These are phyloP conservation scores for Earliella scabrosa DNA, from an alignment of 1,284 basidiomycete genomes.

Conservation along the genomic window DNA sequence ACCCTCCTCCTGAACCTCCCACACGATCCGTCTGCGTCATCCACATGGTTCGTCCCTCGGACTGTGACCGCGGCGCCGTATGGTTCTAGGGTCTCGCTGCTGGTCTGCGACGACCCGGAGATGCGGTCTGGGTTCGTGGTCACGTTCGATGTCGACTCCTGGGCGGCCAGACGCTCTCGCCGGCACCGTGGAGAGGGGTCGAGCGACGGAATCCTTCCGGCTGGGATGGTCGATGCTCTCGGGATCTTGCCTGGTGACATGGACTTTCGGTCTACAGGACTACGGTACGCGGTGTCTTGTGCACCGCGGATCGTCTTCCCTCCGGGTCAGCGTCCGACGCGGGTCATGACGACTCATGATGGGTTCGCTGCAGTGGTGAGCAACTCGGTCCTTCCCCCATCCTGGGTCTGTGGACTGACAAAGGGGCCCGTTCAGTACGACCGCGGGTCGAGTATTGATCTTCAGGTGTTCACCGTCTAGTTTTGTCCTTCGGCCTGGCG, in stretches of 20 bases:
- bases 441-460: too few species aligned
- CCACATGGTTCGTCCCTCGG: background rate
- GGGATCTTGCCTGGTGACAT: background rate
- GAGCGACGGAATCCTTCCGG: background rate
- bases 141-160: background rate
- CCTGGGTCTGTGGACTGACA: too few species aligned
- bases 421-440: too few species aligned
- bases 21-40: background rate
- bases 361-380: background rate
- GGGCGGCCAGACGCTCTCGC: background rate
- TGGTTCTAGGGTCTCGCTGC: background rate
- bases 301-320: background rate
- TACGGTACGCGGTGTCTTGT: background rate
- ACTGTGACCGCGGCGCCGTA: background rate
- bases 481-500: too few species aligned
- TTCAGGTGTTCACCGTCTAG: too few species aligned
- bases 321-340: background rate
- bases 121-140: background rate
- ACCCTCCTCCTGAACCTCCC: background rate
- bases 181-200: background rate
- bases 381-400: background rate
- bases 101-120: background rate
- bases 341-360: background rate
- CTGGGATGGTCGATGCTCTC: background rate
- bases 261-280: background rate